These are phyloP conservation scores for peach (Prunus persica) DNA, from an alignment of 306 rosid species.

Conservation along the genomic window DNA sequence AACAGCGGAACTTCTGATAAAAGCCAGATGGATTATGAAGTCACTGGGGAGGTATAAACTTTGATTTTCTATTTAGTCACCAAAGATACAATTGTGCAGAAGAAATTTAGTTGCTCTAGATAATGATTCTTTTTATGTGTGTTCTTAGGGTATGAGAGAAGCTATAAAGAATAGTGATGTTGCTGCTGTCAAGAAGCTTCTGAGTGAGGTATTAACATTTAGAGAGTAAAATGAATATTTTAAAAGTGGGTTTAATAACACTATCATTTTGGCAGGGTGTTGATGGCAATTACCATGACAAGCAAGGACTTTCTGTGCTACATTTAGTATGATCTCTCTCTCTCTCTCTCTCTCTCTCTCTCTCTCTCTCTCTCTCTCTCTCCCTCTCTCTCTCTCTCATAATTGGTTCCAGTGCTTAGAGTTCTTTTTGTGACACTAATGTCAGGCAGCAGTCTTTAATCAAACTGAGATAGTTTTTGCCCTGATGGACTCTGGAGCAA, in stretches of 20 bases:
- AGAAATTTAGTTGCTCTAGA: conserved; percentile 16
- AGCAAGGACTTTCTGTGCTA: conserved; percentile 83
- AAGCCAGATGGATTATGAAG: conserved; percentile 58
- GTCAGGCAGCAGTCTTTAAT: conserved; percentile 91
- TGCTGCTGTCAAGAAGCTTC: conserved; percentile 83
- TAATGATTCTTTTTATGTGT: conserved; percentile 21
- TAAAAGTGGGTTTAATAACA: conserved; percentile 23
- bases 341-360: conserved; percentile 23
- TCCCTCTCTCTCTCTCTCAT: neutral
- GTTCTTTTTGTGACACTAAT: conserved; percentile 8
- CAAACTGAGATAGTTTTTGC: conserved; percentile 86
- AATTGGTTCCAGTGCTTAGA: conserved; percentile 17
- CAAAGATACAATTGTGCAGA: conserved; percentile 13
- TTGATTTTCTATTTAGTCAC: conserved; percentile 17
- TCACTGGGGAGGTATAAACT: conserved; percentile 77
- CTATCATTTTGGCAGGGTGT: conserved; percentile 75
- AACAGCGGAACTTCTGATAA: conserved; percentile 32
- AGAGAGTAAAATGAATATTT: neutral
- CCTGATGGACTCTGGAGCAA: conserved; percentile 96
- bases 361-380: neutral
- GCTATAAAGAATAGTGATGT: conserved; percentile 88
- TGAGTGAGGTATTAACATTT: conserved; percentile 55
- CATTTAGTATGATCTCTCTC: conserved; percentile 69
- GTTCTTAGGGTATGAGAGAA: conserved; percentile 82
- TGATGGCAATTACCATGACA: conserved; percentile 90